Conservation (phyloP, 1,139 yeast genomes). For the Hanseniaspora gamundiae region DNA sequence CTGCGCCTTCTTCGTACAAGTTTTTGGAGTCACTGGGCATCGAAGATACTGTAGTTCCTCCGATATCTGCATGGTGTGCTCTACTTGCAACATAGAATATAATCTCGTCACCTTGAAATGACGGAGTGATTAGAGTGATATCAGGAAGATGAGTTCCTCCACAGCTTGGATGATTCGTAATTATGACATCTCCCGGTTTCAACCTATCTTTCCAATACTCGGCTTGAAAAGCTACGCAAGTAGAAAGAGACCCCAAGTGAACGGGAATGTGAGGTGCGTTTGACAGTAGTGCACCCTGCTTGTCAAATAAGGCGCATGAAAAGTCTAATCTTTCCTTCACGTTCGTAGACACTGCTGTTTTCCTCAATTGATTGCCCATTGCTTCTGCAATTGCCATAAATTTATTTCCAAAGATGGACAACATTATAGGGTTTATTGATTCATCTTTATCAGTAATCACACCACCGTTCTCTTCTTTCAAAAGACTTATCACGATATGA, state of each 20-base stretch:
- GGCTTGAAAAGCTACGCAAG: constrained; percentile 62
- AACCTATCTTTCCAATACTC: constrained; percentile 48
- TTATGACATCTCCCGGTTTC: constrained; percentile 60
- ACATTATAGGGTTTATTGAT: constrained; percentile 51
- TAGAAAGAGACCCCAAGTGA: constrained; percentile 79
- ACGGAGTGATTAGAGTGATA: constrained; percentile 56
- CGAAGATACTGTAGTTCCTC: constrained; percentile 37
- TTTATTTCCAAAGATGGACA: constrained; percentile 72
- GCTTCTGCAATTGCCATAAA: constrained; percentile 87
- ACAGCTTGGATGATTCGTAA: constrained; percentile 67
- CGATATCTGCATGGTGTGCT: constrained; percentile 44
- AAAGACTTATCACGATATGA: constrained; percentile 40
- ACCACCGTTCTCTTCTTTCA: constrained; percentile 23
- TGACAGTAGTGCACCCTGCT: constrained; percentile 66
- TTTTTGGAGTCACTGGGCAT: constrained; percentile 38
- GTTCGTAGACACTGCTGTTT: constrained; percentile 75
- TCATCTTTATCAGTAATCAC: constrained; percentile 25
- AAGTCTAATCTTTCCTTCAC: constrained; percentile 76
- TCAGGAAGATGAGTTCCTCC: constrained; percentile 83
- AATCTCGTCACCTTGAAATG: constrained; percentile 28
- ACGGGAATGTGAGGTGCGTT: constrained; percentile 87
- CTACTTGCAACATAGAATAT: constrained; percentile 37
- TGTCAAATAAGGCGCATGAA: constrained; percentile 72
- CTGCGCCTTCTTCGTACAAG: constrained; percentile 37
- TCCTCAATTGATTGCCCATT: constrained; percentile 73